These are phyloP conservation scores for Luzula sylvatica DNA, from an alignment of 176 grass and related monocot species.

Conservation along the genomic window DNA sequence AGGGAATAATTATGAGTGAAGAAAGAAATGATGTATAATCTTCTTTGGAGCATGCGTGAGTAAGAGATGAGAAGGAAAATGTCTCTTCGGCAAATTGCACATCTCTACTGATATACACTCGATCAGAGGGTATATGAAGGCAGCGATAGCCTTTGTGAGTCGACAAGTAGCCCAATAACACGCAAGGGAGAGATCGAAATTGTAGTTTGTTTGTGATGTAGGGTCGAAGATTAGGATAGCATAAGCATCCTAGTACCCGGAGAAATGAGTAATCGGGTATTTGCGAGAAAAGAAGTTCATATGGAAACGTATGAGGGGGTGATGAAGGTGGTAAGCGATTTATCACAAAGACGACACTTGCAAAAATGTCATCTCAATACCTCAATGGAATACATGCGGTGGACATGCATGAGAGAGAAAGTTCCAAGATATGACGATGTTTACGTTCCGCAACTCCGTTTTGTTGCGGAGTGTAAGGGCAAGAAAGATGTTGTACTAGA, in stretches of 20 bases:
- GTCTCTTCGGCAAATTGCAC: background rate
- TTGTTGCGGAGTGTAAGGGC: conserved; percentile 7
- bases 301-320: background rate
- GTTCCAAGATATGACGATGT: background rate
- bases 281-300: background rate
- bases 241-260: background rate
- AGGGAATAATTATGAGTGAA: too few relatives aligned
- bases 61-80: background rate
- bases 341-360: background rate
- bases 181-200: background rate
- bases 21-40: too few relatives aligned
- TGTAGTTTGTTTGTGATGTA: background rate
- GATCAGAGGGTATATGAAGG: background rate
- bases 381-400: background rate
- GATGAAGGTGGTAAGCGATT: background rate
- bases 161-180: background rate
- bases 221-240: background rate
- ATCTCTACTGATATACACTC: background rate
- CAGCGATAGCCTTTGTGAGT: background rate
- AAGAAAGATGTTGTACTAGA: background rate
- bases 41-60: too few relatives aligned
- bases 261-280: background rate
- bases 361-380: background rate
- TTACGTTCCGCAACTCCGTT: background rate
- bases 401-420: background rate